A percentile compares a stretch with the other conserved stretches of the same genome.
phyloP scores from a whole-genome alignment of 2,329 filamentous ascomycete species.

The Phialophora verrucosa region DNA sequence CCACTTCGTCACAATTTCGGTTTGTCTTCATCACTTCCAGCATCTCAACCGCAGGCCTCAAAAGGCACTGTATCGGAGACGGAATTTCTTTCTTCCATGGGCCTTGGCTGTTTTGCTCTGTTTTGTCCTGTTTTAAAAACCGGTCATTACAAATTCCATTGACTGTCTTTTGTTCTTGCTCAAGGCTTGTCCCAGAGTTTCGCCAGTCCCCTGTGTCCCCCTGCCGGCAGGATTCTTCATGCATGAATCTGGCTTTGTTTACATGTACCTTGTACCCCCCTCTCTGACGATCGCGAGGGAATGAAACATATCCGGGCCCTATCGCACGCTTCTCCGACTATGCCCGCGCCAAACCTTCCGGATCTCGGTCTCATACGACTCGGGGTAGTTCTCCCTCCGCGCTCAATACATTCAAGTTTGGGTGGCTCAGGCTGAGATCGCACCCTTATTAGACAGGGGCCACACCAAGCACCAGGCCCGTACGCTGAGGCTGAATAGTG shows the following conservation, averaged over 20 bases:
- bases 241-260: not conserved
- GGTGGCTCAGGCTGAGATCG: not conserved
- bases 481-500: not conserved
- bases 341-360: not conserved
- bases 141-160: not conserved
- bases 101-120: not conserved
- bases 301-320: not conserved
- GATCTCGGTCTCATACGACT: not conserved
- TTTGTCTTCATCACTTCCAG: not conserved
- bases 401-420: not conserved
- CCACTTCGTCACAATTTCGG: not conserved
- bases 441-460: not conserved
- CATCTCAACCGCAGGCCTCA: not conserved
- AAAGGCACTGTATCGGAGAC: not conserved
- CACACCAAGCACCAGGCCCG: not conserved
- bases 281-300: not conserved
- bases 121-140: not conserved
- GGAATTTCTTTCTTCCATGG: not conserved
- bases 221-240: not conserved
- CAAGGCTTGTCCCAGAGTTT: not conserved
- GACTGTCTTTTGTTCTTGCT: not conserved
- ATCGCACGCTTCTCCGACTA: not conserved
- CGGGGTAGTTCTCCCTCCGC: not conserved
- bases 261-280: not conserved
- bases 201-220: too few species aligned